Conservation (phyloP, 371 early-diverging fungal species). For the Mucor racemosus region DNA sequence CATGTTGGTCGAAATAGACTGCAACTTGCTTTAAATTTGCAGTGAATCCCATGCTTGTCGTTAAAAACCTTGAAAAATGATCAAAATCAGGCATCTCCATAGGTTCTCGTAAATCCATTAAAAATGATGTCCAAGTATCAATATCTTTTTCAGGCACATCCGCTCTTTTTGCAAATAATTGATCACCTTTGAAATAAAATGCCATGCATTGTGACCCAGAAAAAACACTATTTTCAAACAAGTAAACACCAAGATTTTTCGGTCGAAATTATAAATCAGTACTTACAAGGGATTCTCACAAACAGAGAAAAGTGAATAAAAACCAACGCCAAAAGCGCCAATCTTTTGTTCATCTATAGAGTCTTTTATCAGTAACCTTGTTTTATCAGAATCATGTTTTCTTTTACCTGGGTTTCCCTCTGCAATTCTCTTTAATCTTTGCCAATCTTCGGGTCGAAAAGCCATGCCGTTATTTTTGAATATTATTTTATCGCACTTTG, state of each 20-base stretch:
- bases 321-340: conserved; percentile 91
- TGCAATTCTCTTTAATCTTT: conserved; percentile 83
- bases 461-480: conserved; percentile 88
- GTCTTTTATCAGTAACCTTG: no score
- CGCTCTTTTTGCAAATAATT: conserved; percentile 81
- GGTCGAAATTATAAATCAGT: neutral
- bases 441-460: conserved; percentile 87
- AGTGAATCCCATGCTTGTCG: conserved; percentile 86
- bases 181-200: conserved; percentile 90
- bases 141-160: conserved; percentile 55
- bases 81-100: conserved; percentile 73
- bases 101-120: conserved; percentile 80
- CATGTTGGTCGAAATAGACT: conserved; percentile 68
- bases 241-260: neutral
- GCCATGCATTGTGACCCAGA: conserved; percentile 84
- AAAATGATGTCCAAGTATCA: conserved; percentile 73
- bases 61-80: conserved; percentile 80
- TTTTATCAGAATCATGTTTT: neutral
- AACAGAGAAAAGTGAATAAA: conserved; percentile 85
- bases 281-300: conserved; percentile 88
- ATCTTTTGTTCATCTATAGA: conserved; percentile 62
- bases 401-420: conserved; percentile 85
- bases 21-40: conserved; percentile 68
- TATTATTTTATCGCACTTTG: conserved; percentile 65
- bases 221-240: conserved; percentile 48